Base-by-base conservation (phyloP, 2,329 filamentous ascomycete species). In the Apiospora pterosperma region DNA sequence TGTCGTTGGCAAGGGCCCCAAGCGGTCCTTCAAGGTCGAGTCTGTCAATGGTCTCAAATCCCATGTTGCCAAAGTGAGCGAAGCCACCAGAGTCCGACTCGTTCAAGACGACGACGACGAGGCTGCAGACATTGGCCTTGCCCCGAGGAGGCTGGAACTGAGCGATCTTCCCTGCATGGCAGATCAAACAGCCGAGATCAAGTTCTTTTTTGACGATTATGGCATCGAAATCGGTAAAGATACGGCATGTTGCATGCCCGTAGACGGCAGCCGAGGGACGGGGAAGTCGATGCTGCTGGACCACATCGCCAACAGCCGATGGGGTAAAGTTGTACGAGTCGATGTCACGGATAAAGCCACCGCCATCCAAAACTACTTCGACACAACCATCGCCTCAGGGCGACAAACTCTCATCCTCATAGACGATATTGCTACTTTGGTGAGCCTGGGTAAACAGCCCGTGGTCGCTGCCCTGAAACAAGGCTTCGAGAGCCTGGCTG, bases 241-340 rank as follows among this genome's bases (percentile, higher is more conserved):
- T 58, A 67, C 72, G 69, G 79, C 85, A 1, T 83, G 85, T 62
- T 88, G 88, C 0, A 84, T 96, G 39, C 83, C 96, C 28, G 81
- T 97, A 5, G 90, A 96, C 74, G 95, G 95, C 16, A 89, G 92
- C 21, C 87, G 88, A 67, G 94, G 95, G 12, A 96, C 92, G 0
- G 95, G 95, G 28, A 97, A 97, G 79, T 90, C 88, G 0, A 84
- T 91, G 68, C 81, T 97, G 0, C 80, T 97, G 1, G 76, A 90
- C 19, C 85, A 86, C 36, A 82, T 97, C 23, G 85, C 88, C 10
- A 83, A 81, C 7, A 86, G 88, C 0, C 84, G 84, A 65, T 97
- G 93, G 92, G 87, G 86, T 25, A 86, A 85, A 44, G 87, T 93
- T 1, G 84, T 91, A 68, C 84, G 80, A 63, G 80, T 94, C 63